A percentile compares a stretch with the other conserved stretches of the same genome.
These are phyloP conservation scores for Albophoma yamanashiensis DNA, from an alignment of 2,329 filamentous ascomycete genomes.

Conservation along the genomic window DNA sequence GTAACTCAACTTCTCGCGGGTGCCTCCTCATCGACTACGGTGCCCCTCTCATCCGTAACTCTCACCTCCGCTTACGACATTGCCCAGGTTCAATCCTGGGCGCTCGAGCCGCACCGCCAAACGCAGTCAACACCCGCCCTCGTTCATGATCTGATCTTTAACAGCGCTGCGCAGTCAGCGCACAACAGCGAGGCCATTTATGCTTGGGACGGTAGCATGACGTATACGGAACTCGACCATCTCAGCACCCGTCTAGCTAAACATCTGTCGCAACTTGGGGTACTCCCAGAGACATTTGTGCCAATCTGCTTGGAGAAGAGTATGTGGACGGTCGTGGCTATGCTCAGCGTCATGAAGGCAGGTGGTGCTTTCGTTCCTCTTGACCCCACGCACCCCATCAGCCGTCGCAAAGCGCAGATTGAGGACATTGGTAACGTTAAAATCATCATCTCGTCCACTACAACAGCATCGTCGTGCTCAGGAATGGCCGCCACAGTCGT, in stretches of 20 bases:
- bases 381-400: neutral
- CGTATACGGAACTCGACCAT: slow-evolving; percentile 4
- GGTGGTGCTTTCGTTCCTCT: slow-evolving; percentile 6
- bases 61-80: neutral
- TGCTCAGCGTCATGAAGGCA: slow-evolving; percentile 15
- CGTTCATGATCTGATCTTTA: slow-evolving; percentile 6
- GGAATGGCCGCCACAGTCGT: neutral
- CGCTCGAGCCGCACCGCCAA: neutral
- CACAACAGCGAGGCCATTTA: slow-evolving; percentile 1
- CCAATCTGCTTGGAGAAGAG: slow-evolving; percentile 8
- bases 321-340: slow-evolving; percentile 8
- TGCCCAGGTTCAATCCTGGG: neutral
- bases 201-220: slow-evolving; percentile 6
- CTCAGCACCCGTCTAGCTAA: neutral
- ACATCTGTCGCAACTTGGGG: neutral
- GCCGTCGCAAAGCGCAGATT: neutral
- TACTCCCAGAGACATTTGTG: neutral
- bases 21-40: neutral
- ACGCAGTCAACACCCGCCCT: slow-evolving; percentile 12
- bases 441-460: neutral
- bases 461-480: neutral
- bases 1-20: neutral
- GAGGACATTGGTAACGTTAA: neutral
- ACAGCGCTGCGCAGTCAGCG: neutral
- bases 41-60: neutral